Conservation (phyloP, 345 rosid genomes). For the Populus euphratica region DNA sequence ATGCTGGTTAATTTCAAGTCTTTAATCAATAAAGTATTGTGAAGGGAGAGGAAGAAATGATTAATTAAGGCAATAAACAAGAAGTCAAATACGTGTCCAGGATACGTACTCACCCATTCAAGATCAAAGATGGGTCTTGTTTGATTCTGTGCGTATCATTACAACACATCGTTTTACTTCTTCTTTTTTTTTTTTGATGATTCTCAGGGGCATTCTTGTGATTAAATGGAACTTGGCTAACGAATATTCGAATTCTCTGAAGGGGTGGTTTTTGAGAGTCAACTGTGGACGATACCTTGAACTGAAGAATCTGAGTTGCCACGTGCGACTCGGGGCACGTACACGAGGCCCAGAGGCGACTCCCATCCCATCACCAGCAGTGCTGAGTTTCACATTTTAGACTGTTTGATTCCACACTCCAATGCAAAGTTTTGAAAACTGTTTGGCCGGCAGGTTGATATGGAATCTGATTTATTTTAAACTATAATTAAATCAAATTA, state of each 20-base stretch:
- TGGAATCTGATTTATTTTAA: no score
- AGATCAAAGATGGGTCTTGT: not conserved
- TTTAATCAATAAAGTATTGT: not conserved
- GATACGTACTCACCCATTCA: not conserved
- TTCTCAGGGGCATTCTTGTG: constrained; percentile 2
- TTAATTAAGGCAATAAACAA: no score
- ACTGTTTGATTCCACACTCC: no score
- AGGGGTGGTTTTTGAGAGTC: not conserved
- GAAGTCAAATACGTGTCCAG: not conserved
- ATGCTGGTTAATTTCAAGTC: not conserved
- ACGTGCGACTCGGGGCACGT: not conserved
- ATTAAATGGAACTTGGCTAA: not conserved
- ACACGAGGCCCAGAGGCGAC: not conserved
- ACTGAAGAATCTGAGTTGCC: not conserved
- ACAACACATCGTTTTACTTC: no score
- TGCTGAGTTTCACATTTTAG: no score
- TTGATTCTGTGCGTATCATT: not conserved
- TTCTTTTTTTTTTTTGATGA: not conserved
- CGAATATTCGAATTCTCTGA: not conserved
- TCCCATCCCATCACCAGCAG: not conserved
- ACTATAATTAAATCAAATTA: no score
- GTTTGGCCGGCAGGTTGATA: no score
- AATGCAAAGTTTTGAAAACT: no score
- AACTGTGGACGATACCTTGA: not conserved
- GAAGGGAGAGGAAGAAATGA: not conserved